Evolutionary conservation across 139 green algal genomes (phyloP), one percentile per base, ranked within the genome.

Genomic region (Chlamydomonas asymmetrica): DNA sequence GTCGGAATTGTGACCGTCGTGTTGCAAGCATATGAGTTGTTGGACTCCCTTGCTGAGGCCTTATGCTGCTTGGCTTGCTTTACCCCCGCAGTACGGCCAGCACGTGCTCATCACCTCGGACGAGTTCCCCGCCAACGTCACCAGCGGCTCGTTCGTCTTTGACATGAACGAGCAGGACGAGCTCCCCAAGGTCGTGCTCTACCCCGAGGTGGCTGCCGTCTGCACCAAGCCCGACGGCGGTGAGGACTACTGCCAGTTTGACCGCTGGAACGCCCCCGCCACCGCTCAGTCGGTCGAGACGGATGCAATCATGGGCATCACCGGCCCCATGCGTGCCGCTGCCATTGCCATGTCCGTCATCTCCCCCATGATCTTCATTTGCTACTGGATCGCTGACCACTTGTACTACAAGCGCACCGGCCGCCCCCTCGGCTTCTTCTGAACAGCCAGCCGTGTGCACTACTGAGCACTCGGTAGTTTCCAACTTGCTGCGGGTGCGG

Each of bases 271-370:
- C 66, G 34, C 34, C 20, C 52, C 16, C 66, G n/a, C n/a, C 59
- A 45, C 41, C n/a, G 43, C 27, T 9, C 57, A 69, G 3, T 77
- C 70, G 38, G 38, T 86, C 25, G 48, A 78, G 68, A 77, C 74
- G 1, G 40, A 50, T 0, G 80, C 75, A 7, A 25, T 70, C 7
- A 49, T 37, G 32, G 71, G 63, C 60, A 82, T 82, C 59, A 86
- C 80, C 0, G 57, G 64, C 5, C 45, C 39, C 39, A 79, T 86
- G 74, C 61, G 40, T 22, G 76, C 65, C 34, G 75, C 72, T 10
- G 71, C 81, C 52, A 86, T 83, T 48, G 71, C 80, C n/a, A 31
- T 86, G 39, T 75, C 71, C 25, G 49, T 86, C 29, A 71, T 78
- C 43, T 37, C 65, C 35, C 66, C 73, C 8, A n/a, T 82, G 4